Evolutionary conservation across 345 rosid genomes (phyloP).

Genomic region (Ceriops decandra): DNA sequence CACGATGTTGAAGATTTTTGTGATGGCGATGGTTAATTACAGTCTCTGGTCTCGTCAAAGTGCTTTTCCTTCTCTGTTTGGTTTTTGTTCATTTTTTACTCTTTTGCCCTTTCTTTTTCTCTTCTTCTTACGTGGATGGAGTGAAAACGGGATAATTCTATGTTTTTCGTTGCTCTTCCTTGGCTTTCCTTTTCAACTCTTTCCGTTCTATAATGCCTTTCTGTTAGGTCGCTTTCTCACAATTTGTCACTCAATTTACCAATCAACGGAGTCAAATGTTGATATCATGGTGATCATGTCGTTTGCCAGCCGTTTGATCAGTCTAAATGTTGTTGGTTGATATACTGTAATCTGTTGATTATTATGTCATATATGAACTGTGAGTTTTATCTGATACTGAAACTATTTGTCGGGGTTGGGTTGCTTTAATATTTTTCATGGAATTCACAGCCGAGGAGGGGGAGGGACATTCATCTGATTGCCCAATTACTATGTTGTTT

Average conservation of each 20-base stretch:
- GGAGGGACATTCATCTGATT: constrained; percentile 1
- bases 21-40: constrained; percentile 22
- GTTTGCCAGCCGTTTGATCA: neutral
- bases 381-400: neutral
- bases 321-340: neutral
- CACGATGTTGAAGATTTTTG: constrained; percentile 24
- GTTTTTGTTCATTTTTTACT: constrained; percentile 6
- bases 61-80: constrained; percentile 2
- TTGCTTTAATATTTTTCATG: constrained; percentile 2
- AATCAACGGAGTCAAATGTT: no score
- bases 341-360: neutral
- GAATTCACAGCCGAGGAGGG: constrained; percentile 17
- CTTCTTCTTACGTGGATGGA: constrained; percentile 32
- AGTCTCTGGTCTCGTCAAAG: constrained; percentile 9
- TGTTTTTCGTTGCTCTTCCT: constrained; percentile 20
- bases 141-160: constrained; percentile 30
- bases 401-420: neutral
- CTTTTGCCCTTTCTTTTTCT: constrained; percentile 1
- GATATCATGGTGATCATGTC: no score
- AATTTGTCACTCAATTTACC: neutral
- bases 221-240: constrained; percentile 1
- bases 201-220: constrained; percentile 10
- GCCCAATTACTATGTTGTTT: constrained; percentile 14
- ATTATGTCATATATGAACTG: neutral
- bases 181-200: constrained; percentile 7